A percentile compares a stretch with the other conserved stretches of the same genome.
These are phyloP conservation scores for Calonectria montana DNA, from an alignment of 2,329 filamentous ascomycete species.

Conservation along the genomic window DNA sequence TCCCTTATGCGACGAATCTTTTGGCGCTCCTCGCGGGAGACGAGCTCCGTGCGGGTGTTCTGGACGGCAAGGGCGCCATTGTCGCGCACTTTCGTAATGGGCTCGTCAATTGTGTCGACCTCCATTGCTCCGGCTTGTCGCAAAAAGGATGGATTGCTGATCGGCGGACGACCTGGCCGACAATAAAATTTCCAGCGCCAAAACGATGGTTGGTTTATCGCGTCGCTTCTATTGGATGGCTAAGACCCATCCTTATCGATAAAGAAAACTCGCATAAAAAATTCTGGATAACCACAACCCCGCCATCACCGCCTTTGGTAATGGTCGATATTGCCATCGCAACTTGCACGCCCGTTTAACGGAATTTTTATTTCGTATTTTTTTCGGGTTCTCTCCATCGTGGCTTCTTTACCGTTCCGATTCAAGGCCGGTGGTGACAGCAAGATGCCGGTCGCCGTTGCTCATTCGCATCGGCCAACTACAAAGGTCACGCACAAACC, in stretches of 20 bases:
- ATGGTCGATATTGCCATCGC: conserved; percentile 43
- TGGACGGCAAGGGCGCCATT: conserved; percentile 66
- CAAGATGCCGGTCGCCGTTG: conserved; percentile 79
- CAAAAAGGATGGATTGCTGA: conserved; percentile 27
- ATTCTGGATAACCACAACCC: conserved; percentile 53
- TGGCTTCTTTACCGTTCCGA: conserved; percentile 82
- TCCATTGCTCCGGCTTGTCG: conserved; percentile 48
- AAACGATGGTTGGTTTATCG: conserved; percentile 41
- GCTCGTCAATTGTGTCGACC: conserved; percentile 49
- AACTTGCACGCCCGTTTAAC: conserved; percentile 25
- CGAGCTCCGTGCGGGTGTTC: conserved; percentile 62
- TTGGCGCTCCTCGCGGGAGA: conserved; percentile 62
- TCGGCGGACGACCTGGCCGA: conserved; percentile 32
- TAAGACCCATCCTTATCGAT: conserved; percentile 47
- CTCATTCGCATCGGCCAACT: conserved; percentile 91
- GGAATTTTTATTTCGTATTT: conserved; percentile 15
- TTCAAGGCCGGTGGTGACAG: conserved; percentile 84
- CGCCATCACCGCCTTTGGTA: conserved; percentile 47
- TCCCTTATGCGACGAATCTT: conserved; percentile 65
- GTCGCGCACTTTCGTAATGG: conserved; percentile 52
- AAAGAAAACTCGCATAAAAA: conserved; percentile 51
- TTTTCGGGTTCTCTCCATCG: conserved; percentile 51
- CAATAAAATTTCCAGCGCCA: conserved; percentile 50
- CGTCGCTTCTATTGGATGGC: conserved; percentile 38
- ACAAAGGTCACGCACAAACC: conserved; percentile 90